A percentile compares a stretch with the other conserved stretches of the same genome.
Evolutionary conservation across 345 rosid species (phyloP).

Genomic region (Theobroma cacao): DNA sequence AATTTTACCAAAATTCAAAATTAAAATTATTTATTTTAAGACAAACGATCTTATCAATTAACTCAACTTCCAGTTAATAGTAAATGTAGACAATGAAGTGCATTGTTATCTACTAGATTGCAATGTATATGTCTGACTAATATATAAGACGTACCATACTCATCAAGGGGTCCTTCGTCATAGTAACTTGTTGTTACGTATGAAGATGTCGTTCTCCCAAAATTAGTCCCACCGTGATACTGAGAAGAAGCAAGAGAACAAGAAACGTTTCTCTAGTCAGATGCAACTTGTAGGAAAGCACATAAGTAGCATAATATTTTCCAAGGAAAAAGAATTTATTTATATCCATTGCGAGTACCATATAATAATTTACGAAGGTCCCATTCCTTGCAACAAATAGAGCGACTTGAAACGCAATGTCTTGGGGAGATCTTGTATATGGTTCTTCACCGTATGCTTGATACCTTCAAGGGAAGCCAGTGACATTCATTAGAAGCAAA

Average conservation of each 20-base stretch:
- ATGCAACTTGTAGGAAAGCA: not conserved
- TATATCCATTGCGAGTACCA: constrained; percentile 42
- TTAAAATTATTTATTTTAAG: not conserved
- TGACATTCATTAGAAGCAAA: not conserved
- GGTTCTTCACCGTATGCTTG: constrained; percentile 66
- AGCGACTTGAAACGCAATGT: constrained; percentile 75
- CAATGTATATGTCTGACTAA: not conserved
- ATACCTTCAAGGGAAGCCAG: constrained; percentile 39
- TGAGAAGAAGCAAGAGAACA: constrained; percentile 14
- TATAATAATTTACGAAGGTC: constrained; percentile 78
- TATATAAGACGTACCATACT: constrained; percentile 53
- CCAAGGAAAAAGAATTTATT: not conserved
- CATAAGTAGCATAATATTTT: too few relatives aligned
- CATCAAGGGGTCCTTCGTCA: constrained; percentile 87
- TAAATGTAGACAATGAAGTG: too few relatives aligned
- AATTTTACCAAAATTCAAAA: not conserved
- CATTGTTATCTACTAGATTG: too few relatives aligned
- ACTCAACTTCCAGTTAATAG: too few relatives aligned
- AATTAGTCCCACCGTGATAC: constrained; percentile 97
- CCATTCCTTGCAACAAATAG: constrained; percentile 81
- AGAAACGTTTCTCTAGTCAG: not conserved
- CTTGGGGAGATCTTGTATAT: constrained; percentile 58
- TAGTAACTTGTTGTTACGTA: constrained; percentile 67
- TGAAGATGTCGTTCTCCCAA: constrained; percentile 73
- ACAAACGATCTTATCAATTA: not conserved